phyloP scores from a whole-genome alignment of 345 rosid species.

The Brassica juncea region DNA sequence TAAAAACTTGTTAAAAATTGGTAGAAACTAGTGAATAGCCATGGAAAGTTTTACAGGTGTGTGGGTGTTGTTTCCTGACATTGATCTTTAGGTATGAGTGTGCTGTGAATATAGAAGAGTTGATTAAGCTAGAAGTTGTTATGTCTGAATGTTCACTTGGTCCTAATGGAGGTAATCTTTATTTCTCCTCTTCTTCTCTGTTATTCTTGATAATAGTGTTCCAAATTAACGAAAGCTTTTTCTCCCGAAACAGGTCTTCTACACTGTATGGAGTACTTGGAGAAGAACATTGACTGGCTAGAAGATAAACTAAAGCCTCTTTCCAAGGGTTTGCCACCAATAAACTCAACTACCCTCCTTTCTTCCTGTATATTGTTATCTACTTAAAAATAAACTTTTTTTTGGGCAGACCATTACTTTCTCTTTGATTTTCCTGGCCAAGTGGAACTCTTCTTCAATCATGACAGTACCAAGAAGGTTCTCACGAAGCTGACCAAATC shows the following conservation, averaged over 20 bases:
- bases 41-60: neutral
- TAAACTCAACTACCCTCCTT: neutral
- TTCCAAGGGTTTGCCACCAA: conserved; percentile 54
- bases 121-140: conserved; percentile 75
- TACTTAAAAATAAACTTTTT: conserved; percentile 21
- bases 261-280: conserved; percentile 87
- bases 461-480: conserved; percentile 72
- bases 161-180: conserved; percentile 80
- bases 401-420: conserved; percentile 81
- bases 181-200: neutral
- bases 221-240: neutral
- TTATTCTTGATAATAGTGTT: too few relatives aligned
- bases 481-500: conserved; percentile 74
- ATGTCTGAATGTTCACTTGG: conserved; percentile 87
- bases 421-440: conserved; percentile 98
- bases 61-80: conserved; percentile 49
- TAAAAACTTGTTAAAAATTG: neutral
- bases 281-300: conserved; percentile 93
- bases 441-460: conserved; percentile 88
- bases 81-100: conserved; percentile 63
- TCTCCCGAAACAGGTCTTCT: conserved; percentile 56
- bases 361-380: neutral
- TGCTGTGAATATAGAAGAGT: conserved; percentile 82
- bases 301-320: conserved; percentile 79
- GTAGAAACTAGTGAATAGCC: conserved; percentile 1